Conservation (phyloP, 371 early-diverging fungal genomes). For the Lichtheimia hyalospora region DNA sequence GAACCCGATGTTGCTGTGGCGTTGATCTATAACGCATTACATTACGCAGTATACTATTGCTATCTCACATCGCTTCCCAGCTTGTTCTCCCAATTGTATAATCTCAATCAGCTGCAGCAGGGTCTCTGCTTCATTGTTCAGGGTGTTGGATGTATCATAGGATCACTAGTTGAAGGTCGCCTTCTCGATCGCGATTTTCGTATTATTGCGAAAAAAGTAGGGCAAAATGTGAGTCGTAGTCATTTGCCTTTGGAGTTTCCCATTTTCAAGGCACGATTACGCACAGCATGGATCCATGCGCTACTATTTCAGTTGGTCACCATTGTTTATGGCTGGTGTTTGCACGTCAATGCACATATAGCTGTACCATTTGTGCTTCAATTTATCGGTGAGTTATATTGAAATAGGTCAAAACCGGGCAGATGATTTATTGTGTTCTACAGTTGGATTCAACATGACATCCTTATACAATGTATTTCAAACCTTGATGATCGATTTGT, state of each 20-base stretch:
- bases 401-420: neutral
- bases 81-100: slow-evolving; percentile 21
- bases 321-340: slow-evolving; percentile 31
- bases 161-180: slow-evolving; percentile 25
- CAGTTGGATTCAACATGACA: slow-evolving; percentile 20
- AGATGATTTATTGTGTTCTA: neutral
- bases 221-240: neutral
- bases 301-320: slow-evolving; percentile 12
- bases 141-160: slow-evolving; percentile 30
- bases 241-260: slow-evolving; percentile 21
- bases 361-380: slow-evolving; percentile 27
- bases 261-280: slow-evolving; percentile 26
- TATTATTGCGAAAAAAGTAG: slow-evolving; percentile 7
- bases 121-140: slow-evolving; percentile 33
- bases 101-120: slow-evolving; percentile 23
- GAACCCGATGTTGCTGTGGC: slow-evolving; percentile 14
- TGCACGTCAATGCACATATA: slow-evolving; percentile 20
- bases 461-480: slow-evolving; percentile 26
- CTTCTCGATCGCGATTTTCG: slow-evolving; percentile 34
- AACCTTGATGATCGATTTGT: slow-evolving; percentile 36
- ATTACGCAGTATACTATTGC: slow-evolving; percentile 21
- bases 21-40: slow-evolving; percentile 19
- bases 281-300: slow-evolving; percentile 21
- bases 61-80: slow-evolving; percentile 21
- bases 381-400: slow-evolving; percentile 22